phyloP scores from a whole-genome alignment of 306 rosid species.

The Lotus japonicus region DNA sequence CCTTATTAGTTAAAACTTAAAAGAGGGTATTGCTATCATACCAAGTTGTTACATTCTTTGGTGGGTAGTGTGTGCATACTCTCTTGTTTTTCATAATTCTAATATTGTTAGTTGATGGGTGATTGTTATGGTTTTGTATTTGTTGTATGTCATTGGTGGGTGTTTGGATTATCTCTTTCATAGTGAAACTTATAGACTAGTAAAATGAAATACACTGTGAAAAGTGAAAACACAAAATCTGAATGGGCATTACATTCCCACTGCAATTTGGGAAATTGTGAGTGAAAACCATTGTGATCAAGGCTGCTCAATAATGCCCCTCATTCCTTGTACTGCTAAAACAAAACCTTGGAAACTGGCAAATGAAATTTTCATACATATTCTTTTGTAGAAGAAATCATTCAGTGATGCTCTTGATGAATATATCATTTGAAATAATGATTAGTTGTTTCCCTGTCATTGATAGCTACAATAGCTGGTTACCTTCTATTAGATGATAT shows the following conservation, averaged over 20 bases:
- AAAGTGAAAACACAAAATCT: too few relatives aligned
- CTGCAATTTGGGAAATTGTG: background rate
- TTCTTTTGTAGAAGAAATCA: background rate
- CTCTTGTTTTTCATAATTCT: too few relatives aligned
- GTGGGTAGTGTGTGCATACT: too few relatives aligned
- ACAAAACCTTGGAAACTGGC: background rate
- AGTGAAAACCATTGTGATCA: background rate
- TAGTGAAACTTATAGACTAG: too few relatives aligned
- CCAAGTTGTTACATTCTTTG: too few relatives aligned
- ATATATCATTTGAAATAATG: background rate
- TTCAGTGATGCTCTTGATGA: background rate
- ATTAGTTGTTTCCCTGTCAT: background rate
- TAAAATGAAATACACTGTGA: too few relatives aligned
- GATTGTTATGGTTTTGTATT: too few relatives aligned
- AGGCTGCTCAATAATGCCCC: background rate
- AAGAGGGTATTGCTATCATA: too few relatives aligned
- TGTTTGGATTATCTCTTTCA: too few relatives aligned
- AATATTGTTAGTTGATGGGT: too few relatives aligned
- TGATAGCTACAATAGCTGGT: background rate
- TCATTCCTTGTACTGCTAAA: background rate
- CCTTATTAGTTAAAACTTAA: too few relatives aligned
- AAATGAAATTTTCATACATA: background rate
- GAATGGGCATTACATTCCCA: background rate
- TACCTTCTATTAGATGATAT: slow-evolving; percentile 6
- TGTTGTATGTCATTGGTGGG: too few relatives aligned